Base-by-base conservation (phyloP, 768 basidiomycete species). In the Phanerochaete carnosa region DNA sequence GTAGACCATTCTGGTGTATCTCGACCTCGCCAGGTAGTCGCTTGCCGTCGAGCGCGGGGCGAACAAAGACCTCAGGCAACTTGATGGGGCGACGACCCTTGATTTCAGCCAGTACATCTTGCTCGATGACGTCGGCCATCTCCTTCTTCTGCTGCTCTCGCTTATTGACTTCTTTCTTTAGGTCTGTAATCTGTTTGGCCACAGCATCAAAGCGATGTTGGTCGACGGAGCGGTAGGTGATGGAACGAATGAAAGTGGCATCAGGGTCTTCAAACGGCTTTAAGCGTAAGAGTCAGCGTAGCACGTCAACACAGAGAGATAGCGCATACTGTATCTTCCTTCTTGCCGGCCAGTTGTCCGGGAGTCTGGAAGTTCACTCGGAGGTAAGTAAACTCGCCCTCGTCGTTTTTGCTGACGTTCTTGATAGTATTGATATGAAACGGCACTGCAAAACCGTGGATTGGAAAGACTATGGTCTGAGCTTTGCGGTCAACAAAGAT, bases 381-480 rank as follows among this genome's bases (percentile, higher is more conserved):
- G 57, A 99, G 82, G 68, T 92, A 94, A 0, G 95, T 95, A 71
- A 88, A 92, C 54, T 98, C 94, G 5, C 92, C 93, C 74, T 98
- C 97, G 64, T 99, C 96, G 64, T 85, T 97, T 78, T 98, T 98
- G 79, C 91, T 95, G 30, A 90, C 92, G 70, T 96, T 98, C 77
- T 99, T 98, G 64, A 99, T 94, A 1, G 94, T 94, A 70, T 96
- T 96, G 75, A 98, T 95, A 71, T 99, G 97, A 80, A 96, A 98
- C 0, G 96, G 95, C 0, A 96, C 95, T 0, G 95, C 94, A 67
- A 90, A 98, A 2, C 97, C 97, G 68, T 98, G 86, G 64, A 98
- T 88, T 16, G 97, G 97, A 3, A 98, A 74, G 49, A 98, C 83
- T 55, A 98, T 88, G 0, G 95, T 93, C 62, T 91, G 87, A 16